These are phyloP conservation scores for Magnolia officinalis DNA, from an alignment of 164 flowering plant genomes.

Conservation along the genomic window DNA sequence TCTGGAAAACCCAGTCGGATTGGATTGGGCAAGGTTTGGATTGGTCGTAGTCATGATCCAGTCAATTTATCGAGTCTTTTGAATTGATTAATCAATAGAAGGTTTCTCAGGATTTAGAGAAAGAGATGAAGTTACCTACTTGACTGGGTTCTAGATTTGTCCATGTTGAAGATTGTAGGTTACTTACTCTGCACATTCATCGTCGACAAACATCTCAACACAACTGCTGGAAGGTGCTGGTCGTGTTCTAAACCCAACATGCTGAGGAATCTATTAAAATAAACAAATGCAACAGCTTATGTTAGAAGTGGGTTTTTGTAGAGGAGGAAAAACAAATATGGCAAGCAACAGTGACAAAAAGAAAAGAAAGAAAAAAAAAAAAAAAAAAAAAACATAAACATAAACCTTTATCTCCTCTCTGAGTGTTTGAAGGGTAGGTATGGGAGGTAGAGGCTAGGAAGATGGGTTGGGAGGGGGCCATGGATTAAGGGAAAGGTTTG, in stretches of 20 bases:
- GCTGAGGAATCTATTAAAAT: constrained; percentile 58
- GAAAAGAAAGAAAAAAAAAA: neutral
- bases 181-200: constrained; percentile 71
- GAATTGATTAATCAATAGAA: too few relatives aligned
- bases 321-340: neutral
- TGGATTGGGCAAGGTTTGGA: too few relatives aligned
- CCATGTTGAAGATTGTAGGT: neutral
- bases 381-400: neutral
- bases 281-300: neutral
- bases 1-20: too few relatives aligned
- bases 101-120: too few relatives aligned
- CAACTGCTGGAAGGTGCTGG: constrained; percentile 32
- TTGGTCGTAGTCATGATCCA: too few relatives aligned
- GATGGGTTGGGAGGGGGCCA: too few relatives aligned
- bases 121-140: too few relatives aligned
- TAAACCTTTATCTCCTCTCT: constrained; percentile 32
- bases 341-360: neutral
- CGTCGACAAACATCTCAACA: constrained; percentile 86
- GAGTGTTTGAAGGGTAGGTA: too few relatives aligned
- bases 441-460: too few relatives aligned
- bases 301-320: neutral
- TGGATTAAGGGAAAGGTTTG: too few relatives aligned
- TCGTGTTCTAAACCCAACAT: constrained; percentile 36
- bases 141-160: too few relatives aligned
- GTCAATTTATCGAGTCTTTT: too few relatives aligned